Evolutionary conservation across 2,329 filamentous ascomycete species (phyloP).

Genomic region (Stagonosporopsis vannaccii): DNA sequence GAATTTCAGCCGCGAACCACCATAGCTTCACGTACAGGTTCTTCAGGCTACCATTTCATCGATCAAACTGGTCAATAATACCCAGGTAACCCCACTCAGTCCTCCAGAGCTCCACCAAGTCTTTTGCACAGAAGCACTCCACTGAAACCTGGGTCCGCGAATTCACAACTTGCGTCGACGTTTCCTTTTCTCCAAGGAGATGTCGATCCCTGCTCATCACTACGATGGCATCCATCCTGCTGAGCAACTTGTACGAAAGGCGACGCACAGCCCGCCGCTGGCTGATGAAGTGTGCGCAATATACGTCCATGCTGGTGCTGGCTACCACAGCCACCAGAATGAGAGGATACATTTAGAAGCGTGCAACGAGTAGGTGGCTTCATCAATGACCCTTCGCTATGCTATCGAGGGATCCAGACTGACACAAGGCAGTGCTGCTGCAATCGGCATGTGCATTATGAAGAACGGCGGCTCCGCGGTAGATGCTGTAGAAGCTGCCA

Average conservation of each 20-base stretch:
- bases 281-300: slow-evolving; percentile 72
- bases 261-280: slow-evolving; percentile 46
- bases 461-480: slow-evolving; percentile 79
- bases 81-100: not conserved
- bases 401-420: slow-evolving; percentile 8
- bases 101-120: not conserved
- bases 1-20: not conserved
- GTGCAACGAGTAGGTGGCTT: slow-evolving; percentile 78
- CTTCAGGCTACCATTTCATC: not conserved
- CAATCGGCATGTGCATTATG: slow-evolving; percentile 80
- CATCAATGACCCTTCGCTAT: too few species aligned
- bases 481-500: slow-evolving; percentile 88
- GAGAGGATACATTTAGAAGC: slow-evolving; percentile 84
- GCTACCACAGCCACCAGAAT: slow-evolving; percentile 88
- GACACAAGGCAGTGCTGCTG: slow-evolving; percentile 70
- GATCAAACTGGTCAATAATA: not conserved
- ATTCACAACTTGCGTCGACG: slow-evolving; percentile 38
- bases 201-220: slow-evolving; percentile 33
- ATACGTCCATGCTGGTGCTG: slow-evolving; percentile 94
- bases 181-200: slow-evolving; percentile 33
- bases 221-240: slow-evolving; percentile 33
- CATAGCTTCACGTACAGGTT: not conserved
- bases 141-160: slow-evolving; percentile 18
- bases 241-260: slow-evolving; percentile 47
- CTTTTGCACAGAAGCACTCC: not conserved